Base-by-base conservation (phyloP, 2,329 filamentous ascomycete species). In the Anthostomella pinea region DNA sequence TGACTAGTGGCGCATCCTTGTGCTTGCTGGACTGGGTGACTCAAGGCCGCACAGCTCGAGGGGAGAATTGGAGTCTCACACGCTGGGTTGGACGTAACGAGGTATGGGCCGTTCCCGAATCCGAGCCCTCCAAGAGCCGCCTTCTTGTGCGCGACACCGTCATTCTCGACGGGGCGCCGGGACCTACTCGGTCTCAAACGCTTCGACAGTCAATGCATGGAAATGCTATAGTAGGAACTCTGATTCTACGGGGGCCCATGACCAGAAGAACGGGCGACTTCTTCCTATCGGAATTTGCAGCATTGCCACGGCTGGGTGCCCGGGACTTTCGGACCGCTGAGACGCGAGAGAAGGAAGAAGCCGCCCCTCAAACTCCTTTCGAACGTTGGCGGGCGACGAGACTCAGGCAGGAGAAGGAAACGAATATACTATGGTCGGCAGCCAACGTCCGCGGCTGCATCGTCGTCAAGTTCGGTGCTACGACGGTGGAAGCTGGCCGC, bases 21-120 rank as follows among this genome's bases (percentile, higher is more conserved):
- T 94, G 89, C 57, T 73, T 95, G 2, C 69, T 95, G 29, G 93
- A 98, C 62, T 98, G 93, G 93, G 89, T 97, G 6, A 94, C 83
- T 2, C 86, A 91, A 56, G 93, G 93, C 6, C 79, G 93, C 13
- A 79, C 74, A 4, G 90, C 93, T 4, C 78, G 86, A 30, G 90
- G 89, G 16, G 93, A 98, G 65, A 75, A 87, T 46, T 98, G 93
- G 93, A 83, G 82, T 50, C 81, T 96, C 43, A 68, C 75, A 38
- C 75, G 74, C 45, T 97, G 93, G 80, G 78, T 72, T 40, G 89
- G 88, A 8, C 76, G 85, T 47, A 97, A 96, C 57, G 93, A 98
- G 65, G 75, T 97, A n/a, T 91, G 85, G 81, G 58, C 66, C 25
- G 43, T 53, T 2, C 53, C 59, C 3, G 44, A 57, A 43, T 51